These are phyloP conservation scores for Dichotomopilus funicola DNA, from an alignment of 2,329 filamentous ascomycete genomes.

Conservation along the genomic window DNA sequence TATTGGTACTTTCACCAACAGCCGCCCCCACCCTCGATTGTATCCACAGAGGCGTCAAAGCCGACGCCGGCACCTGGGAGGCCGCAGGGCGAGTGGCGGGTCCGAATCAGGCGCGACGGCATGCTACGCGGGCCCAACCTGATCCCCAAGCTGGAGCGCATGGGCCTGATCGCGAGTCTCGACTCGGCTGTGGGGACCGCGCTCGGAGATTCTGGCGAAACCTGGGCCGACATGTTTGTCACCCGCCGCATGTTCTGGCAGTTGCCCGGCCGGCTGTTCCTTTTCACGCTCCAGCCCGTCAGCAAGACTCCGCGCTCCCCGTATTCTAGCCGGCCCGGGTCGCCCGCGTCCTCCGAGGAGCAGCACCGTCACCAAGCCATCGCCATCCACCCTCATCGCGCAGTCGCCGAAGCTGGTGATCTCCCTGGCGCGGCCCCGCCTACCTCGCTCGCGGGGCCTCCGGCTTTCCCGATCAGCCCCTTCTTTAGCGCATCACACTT, in stretches of 20 bases:
- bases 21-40: conserved; percentile 55
- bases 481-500: conserved; percentile 79
- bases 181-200: conserved; percentile 68
- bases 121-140: conserved; percentile 77
- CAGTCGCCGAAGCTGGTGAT: conserved; percentile 29
- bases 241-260: conserved; percentile 85
- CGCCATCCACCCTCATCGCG: conserved; percentile 20
- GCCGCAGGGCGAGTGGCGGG: conserved; percentile 79
- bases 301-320: conserved; percentile 43
- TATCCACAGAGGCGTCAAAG: conserved; percentile 57
- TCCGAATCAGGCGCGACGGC: conserved; percentile 80
- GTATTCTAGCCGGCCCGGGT: conserved; percentile 46
- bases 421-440: conserved; percentile 35
- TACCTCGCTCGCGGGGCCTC: conserved; percentile 28
- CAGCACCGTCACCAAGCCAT: no score
- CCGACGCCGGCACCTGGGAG: conserved; percentile 62
- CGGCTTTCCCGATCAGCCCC: conserved; percentile 51
- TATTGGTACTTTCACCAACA: conserved; percentile 96
- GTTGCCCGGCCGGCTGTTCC: conserved; percentile 75
- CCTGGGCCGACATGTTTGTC: conserved; percentile 77
- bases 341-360: conserved; percentile 35
- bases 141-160: conserved; percentile 84
- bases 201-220: conserved; percentile 53
- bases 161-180: conserved; percentile 74
- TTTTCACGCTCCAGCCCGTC: conserved; percentile 68